A percentile compares a stretch with the other conserved stretches of the same genome.
Conservation (phyloP, 2,329 filamentous ascomycete species). For the Penicillium sp. region DNA sequence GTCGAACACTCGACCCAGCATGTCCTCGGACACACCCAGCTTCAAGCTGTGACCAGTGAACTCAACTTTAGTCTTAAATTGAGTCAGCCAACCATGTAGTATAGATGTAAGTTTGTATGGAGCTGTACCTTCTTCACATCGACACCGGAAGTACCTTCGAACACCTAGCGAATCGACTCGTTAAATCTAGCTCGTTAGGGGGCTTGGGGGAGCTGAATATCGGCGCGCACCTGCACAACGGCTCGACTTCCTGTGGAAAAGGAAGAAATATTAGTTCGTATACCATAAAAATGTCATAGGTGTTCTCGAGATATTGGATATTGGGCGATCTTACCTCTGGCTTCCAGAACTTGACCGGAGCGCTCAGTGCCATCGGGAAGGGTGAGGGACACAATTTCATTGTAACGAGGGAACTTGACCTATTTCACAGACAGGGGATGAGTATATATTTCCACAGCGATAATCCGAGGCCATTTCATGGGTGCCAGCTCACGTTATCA, state of each 20-base stretch:
- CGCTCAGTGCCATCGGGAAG: constrained; percentile 92
- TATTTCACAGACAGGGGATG: constrained; percentile 38
- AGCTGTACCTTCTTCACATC: constrained; percentile 87
- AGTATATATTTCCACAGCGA: constrained; percentile 11
- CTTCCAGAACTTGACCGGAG: constrained; percentile 94
- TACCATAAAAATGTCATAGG: neutral
- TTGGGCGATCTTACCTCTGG: constrained; percentile 68
- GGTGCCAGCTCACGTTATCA: constrained; percentile 71
- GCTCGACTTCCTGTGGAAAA: constrained; percentile 73
- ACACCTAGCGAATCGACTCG: constrained; percentile 63
- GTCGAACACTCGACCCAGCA: constrained; percentile 98
- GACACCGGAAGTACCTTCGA: constrained; percentile 94
- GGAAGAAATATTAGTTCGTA: constrained; percentile 16
- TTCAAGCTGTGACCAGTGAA: constrained; percentile 97
- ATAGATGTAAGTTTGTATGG: neutral
- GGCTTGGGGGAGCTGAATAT: constrained; percentile 3
- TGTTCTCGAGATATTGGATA: neutral
- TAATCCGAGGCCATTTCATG: neutral
- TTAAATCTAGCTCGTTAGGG: neutral
- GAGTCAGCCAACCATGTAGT: constrained; percentile 32
- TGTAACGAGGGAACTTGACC: constrained; percentile 97
- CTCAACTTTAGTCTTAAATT: constrained; percentile 81
- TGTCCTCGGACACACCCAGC: constrained; percentile 98
- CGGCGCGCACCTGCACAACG: constrained; percentile 76
- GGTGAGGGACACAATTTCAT: constrained; percentile 95